A percentile compares a stretch with the other conserved stretches of the same genome.
Conservation (phyloP, 352 stramenopile genomes). For the Lagenidium giganteum region DNA sequence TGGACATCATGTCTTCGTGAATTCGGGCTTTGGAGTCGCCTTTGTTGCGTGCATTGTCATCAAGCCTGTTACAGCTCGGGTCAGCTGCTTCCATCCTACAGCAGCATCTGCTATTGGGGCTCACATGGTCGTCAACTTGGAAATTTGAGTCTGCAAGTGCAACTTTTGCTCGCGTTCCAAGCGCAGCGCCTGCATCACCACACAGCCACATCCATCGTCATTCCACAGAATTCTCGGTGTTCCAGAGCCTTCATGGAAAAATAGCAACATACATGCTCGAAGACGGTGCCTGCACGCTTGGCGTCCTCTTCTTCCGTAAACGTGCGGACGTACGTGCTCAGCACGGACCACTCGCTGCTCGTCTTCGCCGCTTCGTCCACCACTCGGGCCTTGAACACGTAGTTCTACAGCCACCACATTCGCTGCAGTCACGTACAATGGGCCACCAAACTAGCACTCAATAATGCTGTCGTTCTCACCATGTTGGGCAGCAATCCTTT, state of each 20-base stretch:
- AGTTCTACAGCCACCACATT: conserved; percentile 35
- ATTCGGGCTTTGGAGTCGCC: conserved; percentile 39
- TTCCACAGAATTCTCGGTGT: neutral
- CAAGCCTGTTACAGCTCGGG: conserved; percentile 25
- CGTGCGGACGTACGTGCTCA: conserved; percentile 69
- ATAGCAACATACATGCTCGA: conserved; percentile 56
- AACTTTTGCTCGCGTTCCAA: conserved; percentile 75
- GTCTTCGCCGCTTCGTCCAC: conserved; percentile 53
- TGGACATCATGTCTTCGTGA: conserved; percentile 83
- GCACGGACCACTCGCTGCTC: conserved; percentile 73
- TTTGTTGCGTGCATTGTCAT: conserved; percentile 35
- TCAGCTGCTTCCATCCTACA: neutral
- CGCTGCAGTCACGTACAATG: neutral
- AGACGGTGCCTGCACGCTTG: conserved; percentile 80
- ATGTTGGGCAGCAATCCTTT: conserved; percentile 71
- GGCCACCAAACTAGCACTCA: neutral
- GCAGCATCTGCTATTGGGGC: conserved; percentile 7
- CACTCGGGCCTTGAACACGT: conserved; percentile 72
- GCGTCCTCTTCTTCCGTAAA: conserved; percentile 85
- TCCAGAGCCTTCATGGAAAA: too few relatives aligned
- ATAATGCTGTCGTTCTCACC: conserved; percentile 27
- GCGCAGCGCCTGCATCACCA: conserved; percentile 44
- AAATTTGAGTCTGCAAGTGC: conserved; percentile 68
- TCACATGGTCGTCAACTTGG: conserved; percentile 70
- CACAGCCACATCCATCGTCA: neutral